Evolutionary conservation across 768 basidiomycete genomes (phyloP).

Genomic region (Filobasidium floriforme): DNA sequence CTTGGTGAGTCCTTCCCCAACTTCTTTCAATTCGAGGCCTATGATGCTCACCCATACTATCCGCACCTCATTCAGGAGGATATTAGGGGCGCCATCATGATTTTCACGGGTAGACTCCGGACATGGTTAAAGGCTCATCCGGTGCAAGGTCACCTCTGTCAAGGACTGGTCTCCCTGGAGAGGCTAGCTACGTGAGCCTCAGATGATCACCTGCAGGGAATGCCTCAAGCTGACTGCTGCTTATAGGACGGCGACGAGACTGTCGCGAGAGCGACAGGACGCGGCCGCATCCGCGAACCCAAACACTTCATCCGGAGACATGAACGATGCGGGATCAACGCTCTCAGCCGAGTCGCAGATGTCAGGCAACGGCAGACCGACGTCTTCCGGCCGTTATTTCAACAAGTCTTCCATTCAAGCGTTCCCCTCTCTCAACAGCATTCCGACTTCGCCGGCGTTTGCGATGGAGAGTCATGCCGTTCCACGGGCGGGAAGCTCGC

Average conservation of each 20-base stretch:
- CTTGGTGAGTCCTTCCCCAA: constrained; percentile 26
- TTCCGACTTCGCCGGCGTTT: constrained; percentile 9
- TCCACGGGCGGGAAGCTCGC: background rate
- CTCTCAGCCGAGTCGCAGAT: background rate
- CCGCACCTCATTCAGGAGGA: constrained; percentile 25
- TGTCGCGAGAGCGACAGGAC: constrained; percentile 1
- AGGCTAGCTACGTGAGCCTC: constrained; percentile 34
- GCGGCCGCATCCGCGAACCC: background rate
- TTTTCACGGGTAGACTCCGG: constrained; percentile 36
- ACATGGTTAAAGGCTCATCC: constrained; percentile 40
- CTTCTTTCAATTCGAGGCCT: no score
- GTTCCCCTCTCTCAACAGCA: constrained; percentile 15
- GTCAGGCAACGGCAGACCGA: constrained; percentile 3
- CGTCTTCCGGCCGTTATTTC: constrained; percentile 6
- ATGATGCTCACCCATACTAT: background rate
- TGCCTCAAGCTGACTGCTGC: background rate
- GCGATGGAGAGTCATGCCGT: background rate
- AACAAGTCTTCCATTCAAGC: constrained; percentile 16
- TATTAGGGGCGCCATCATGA: constrained; percentile 34
- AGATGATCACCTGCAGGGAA: background rate
- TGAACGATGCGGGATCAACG: background rate
- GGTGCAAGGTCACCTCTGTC: constrained; percentile 39
- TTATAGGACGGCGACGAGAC: constrained; percentile 1
- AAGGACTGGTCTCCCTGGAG: constrained; percentile 38
- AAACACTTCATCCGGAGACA: background rate